These are phyloP conservation scores for Amanita brunnescens DNA, from an alignment of 768 basidiomycete species.

Conservation along the genomic window DNA sequence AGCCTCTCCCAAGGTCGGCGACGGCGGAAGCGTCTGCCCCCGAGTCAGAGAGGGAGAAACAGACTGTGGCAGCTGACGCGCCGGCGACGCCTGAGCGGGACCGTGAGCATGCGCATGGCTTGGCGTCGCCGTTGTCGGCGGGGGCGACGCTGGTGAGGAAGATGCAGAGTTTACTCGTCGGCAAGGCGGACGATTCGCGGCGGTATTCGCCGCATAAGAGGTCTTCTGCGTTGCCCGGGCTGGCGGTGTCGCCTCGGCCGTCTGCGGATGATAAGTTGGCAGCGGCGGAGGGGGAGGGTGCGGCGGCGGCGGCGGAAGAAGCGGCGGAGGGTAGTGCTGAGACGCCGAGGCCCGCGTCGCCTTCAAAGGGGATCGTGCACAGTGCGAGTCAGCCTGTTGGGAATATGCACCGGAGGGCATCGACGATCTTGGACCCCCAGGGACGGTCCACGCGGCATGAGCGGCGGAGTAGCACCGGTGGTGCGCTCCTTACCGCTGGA, in stretches of 20 bases:
- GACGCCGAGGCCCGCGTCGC: constrained; percentile 10
- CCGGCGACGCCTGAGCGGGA: not conserved
- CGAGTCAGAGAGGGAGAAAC: constrained; percentile 20
- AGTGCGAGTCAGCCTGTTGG: constrained; percentile 52
- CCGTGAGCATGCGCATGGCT: constrained; percentile 14
- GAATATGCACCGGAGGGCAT: constrained; percentile 60
- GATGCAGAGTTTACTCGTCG: constrained; percentile 64
- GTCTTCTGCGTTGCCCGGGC: constrained; percentile 41
- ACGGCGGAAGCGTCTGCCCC: constrained; percentile 47
- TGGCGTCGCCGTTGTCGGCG: constrained; percentile 34
- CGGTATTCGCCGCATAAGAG: constrained; percentile 28
- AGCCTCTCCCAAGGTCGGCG: constrained; percentile 36
- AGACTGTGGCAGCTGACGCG: not conserved
- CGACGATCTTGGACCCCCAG: constrained; percentile 67
- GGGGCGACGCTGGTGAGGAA: constrained; percentile 70
- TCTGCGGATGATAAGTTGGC: constrained; percentile 22
- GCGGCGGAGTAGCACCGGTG: constrained; percentile 70
- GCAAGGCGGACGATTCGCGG: constrained; percentile 34
- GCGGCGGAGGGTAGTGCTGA: not conserved
- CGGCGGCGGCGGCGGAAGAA: constrained; percentile 19
- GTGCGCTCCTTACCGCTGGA: constrained; percentile 37
- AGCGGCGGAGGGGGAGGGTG: constrained; percentile 18
- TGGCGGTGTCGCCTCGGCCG: constrained; percentile 18
- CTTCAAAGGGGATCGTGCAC: constrained; percentile 21
- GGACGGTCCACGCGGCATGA: constrained; percentile 58